These are phyloP conservation scores for Trichophaea hybrida DNA, from an alignment of 2,329 filamentous ascomycete species.

Conservation along the genomic window DNA sequence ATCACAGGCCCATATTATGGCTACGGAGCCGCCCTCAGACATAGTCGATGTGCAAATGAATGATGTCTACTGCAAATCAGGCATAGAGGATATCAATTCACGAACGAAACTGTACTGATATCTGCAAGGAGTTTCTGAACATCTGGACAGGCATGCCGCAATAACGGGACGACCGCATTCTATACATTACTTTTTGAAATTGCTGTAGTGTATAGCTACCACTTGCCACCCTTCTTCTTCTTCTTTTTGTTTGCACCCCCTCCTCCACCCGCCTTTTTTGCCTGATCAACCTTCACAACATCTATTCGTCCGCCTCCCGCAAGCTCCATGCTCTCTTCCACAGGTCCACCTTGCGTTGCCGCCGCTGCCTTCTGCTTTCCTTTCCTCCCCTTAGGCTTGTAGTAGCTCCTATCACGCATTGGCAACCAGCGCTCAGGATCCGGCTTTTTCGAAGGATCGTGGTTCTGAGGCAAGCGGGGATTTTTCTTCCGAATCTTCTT, in stretches of 20 bases:
- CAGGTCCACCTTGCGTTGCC: constrained; percentile 70
- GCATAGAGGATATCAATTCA: no score
- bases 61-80: neutral
- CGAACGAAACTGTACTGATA: no score
- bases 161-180: no score
- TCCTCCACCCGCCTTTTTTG: constrained; percentile 5
- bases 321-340: constrained; percentile 53
- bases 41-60: neutral
- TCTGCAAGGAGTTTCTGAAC: no score
- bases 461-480: constrained; percentile 49
- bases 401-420: constrained; percentile 73
- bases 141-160: no score
- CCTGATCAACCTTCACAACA: constrained; percentile 43
- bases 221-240: constrained; percentile 24
- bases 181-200: neutral
- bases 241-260: constrained; percentile 14
- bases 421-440: constrained; percentile 92
- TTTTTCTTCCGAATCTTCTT: constrained; percentile 46
- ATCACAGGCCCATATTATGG: neutral
- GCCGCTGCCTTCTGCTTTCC: constrained; percentile 54
- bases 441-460: constrained; percentile 60
- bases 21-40: neutral
- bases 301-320: constrained; percentile 49
- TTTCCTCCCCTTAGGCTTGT: constrained; percentile 80
- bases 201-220: constrained; percentile 7